Evolutionary conservation across 148 eudicot species (phyloP).

Genomic region (Dysphania ambrosioides): DNA sequence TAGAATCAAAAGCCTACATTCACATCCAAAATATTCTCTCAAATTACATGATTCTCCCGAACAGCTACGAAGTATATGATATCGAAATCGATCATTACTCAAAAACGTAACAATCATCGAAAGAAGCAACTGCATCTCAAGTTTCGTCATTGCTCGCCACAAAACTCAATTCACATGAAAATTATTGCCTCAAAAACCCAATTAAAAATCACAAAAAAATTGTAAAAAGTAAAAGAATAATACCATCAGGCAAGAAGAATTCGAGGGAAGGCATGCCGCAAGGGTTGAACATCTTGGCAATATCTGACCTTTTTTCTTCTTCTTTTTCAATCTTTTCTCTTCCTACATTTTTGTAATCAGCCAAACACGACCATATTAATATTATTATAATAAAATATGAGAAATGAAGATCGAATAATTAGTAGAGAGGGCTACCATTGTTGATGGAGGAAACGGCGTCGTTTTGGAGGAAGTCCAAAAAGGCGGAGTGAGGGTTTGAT

Average conservation of each 20-base stretch:
- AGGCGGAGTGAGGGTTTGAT: conserved; percentile 14
- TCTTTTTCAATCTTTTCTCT: conserved; percentile 23
- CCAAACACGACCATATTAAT: not conserved
- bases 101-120: not conserved
- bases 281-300: conserved; percentile 38
- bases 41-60: not conserved
- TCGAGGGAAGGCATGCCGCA: conserved; percentile 67
- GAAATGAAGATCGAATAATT: not conserved
- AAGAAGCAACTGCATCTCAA: no score
- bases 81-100: not conserved
- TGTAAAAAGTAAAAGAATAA: not conserved
- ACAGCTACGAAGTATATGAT: not conserved
- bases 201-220: conserved; percentile 3
- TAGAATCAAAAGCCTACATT: not conserved
- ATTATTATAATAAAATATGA: not conserved
- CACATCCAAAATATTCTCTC: not conserved
- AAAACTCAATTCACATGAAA: no score
- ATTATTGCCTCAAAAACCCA: conserved; percentile 1
- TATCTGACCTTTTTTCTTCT: conserved; percentile 27
- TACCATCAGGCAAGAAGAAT: conserved; percentile 77
- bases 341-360: conserved; percentile 25
- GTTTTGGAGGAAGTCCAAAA: conserved; percentile 32
- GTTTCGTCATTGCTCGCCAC: no score
- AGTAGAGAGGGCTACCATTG: conserved; percentile 15
- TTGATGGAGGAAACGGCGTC: conserved; percentile 33